These are phyloP conservation scores for Globisporangium orthogonon DNA, from an alignment of 352 stramenopile species.

Conservation along the genomic window DNA sequence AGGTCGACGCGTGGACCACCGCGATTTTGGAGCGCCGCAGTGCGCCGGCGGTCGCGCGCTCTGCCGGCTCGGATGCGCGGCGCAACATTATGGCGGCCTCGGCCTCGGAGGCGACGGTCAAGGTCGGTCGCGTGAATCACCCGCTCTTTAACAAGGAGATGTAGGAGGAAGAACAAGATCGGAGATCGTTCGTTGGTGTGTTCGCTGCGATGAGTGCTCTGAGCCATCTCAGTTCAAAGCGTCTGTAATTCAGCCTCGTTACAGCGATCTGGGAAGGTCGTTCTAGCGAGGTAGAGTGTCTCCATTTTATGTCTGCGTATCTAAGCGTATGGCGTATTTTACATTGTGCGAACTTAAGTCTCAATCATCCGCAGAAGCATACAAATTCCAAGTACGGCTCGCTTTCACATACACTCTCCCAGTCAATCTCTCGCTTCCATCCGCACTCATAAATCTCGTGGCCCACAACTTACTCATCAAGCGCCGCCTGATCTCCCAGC, in stretches of 20 bases:
- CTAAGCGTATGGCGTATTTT: no score
- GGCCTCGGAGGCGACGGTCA: constrained; percentile 43
- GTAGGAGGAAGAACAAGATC: constrained; percentile 1
- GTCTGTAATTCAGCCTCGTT: no score
- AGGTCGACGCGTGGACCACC: constrained; percentile 69
- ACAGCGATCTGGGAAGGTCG: no score
- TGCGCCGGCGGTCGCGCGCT: constrained; percentile 24
- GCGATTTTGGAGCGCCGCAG: constrained; percentile 43
- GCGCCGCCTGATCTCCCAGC: not conserved
- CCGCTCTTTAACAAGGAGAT: constrained; percentile 70
- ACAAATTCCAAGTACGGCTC: not conserved
- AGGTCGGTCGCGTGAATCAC: constrained; percentile 61
- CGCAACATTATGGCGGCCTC: constrained; percentile 50
- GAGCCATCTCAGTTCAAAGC: no score
- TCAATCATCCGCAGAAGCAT: not conserved
- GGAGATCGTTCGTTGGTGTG: no score
- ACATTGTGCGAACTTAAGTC: no score
- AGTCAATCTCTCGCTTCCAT: not conserved
- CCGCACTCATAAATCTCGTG: not conserved
- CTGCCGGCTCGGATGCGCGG: constrained; percentile 45
- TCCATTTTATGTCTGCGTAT: no score
- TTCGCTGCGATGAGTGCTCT: no score
- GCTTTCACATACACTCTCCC: no score
- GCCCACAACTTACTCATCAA: not conserved
- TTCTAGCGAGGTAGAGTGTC: no score